Evolutionary conservation across 441 rosid genomes (phyloP), one percentile per base, ranked within the genome.

Genomic region (Theobroma grandiflorum): DNA sequence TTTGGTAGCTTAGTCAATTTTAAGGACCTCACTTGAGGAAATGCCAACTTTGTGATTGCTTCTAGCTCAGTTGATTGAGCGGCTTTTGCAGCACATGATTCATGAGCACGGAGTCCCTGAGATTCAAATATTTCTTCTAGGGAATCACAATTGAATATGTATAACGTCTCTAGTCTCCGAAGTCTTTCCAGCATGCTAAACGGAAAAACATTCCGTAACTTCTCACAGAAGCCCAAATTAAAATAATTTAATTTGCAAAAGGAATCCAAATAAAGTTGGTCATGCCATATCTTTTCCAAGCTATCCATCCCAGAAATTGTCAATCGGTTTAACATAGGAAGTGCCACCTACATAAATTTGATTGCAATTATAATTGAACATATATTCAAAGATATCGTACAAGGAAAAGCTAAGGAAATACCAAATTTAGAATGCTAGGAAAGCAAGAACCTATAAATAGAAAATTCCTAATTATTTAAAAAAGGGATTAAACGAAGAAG

Each of bases 271-370:
- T 14, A 18, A 49, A 72, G 45, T 50, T 50, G 43, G 18, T 72
- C 40, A 35, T 72, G 75, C 47, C 75, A 52, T 72, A 72, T 50
- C 38, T 72, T 49, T 49, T 26, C 61, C 75, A 72, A 49, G 38
- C 38, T 50, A n/a, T 38, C 61, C 42, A 72, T 49, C 45, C 5
- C 8, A 33, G 15, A 35, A 31, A 72, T 49, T 15, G 35, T 3
- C 58, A 72, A 16, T 8, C 20, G n/a, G 45, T 50, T 53, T 33
- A 72, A 50, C 22, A 20, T 33, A 8, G 62, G 52, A 11, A 64
- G 22, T 8, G 45, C 22, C 22, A 64, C 12, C 68, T 64, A 35
- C 68, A 38, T 3, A 40, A 42, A 8, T 38, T 67, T 20, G 38
- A 38, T 67, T 67, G 52, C 15, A 67, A 18, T 67, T 9, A 67